These are phyloP conservation scores for Sclerotinia sclerotiorum DNA, from an alignment of 2,329 filamentous ascomycete genomes.

Conservation along the genomic window DNA sequence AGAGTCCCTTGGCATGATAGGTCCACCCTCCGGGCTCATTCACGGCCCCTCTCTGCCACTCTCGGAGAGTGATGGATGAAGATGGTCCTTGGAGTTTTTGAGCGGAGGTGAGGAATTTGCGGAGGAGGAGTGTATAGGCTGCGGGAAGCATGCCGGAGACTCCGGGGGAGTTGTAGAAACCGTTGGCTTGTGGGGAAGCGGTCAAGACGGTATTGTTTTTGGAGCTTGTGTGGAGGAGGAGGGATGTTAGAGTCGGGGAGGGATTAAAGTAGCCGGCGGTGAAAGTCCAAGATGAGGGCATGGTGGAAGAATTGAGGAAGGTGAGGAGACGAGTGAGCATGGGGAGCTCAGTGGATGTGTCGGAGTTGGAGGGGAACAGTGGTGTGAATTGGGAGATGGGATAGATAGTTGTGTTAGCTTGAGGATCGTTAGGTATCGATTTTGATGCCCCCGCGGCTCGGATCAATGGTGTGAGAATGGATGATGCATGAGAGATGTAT, in stretches of 20 bases:
- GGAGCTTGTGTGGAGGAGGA: conserved; percentile 69
- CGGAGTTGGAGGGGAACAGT: conserved; percentile 68
- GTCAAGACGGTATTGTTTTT: conserved; percentile 76
- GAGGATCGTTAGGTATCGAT: neutral
- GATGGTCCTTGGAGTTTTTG: conserved; percentile 1
- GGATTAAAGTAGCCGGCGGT: conserved; percentile 99
- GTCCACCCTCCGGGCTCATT: conserved; percentile 87
- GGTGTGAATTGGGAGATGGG: conserved; percentile 86
- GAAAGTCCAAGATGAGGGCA: conserved; percentile 85
- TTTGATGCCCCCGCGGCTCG: conserved; percentile 34
- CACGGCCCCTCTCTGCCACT: conserved; percentile 84
- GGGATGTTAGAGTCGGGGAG: conserved; percentile 74
- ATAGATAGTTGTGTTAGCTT: conserved; percentile 71
- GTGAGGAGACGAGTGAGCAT: conserved; percentile 73
- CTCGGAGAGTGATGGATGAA: conserved; percentile 66
- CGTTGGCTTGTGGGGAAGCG: conserved; percentile 89
- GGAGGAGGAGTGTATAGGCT: conserved; percentile 86
- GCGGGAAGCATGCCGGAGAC: conserved; percentile 87
- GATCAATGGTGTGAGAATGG: conserved; percentile 65
- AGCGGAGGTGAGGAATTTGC: conserved; percentile 67
- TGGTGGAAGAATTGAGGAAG: conserved; percentile 61
- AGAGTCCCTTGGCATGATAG: conserved; percentile 95
- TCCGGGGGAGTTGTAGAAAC: conserved; percentile 86
- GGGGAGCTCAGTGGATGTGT: conserved; percentile 85
- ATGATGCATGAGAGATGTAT: conserved; percentile 70